Percentiles rank a stretch among this genome's conserved stretches.
These are phyloP conservation scores for Malassezia caprae DNA, from an alignment of 1,284 basidiomycete species.

Conservation along the genomic window DNA sequence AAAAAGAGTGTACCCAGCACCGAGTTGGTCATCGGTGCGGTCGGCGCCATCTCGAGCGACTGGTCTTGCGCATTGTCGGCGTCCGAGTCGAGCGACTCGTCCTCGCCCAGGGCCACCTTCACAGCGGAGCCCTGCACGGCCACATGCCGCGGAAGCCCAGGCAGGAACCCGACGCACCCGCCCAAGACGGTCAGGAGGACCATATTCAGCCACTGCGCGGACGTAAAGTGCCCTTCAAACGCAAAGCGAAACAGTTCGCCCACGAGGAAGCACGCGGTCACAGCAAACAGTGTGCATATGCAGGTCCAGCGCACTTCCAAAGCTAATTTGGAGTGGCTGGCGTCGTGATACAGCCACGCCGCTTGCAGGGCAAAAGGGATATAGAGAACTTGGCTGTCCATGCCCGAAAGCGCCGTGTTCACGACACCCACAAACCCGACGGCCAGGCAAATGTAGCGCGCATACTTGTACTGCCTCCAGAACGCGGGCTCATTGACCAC, in stretches of 20 bases:
- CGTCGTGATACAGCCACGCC: neutral
- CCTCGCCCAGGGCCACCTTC: neutral
- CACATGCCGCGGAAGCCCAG: slow-evolving; percentile 1
- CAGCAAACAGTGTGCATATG: slow-evolving; percentile 1
- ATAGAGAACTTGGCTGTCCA: neutral
- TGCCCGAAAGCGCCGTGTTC: neutral
- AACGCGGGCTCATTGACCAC: neutral
- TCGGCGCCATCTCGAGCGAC: slow-evolving; percentile 3
- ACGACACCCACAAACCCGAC: neutral
- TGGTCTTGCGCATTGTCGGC: neutral
- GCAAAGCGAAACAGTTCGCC: slow-evolving; percentile 7
- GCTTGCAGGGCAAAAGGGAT: neutral
- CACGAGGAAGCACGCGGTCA: neutral
- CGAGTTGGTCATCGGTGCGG: neutral
- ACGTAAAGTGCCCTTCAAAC: slow-evolving; percentile 3
- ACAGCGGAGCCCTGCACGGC: neutral
- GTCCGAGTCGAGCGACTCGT: neutral
- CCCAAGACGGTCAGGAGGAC: neutral
- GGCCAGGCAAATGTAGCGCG: neutral
- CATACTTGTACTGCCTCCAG: neutral
- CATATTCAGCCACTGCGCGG: neutral
- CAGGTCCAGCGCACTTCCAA: slow-evolving; percentile 1
- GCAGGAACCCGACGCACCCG: neutral
- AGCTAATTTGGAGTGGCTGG: neutral
- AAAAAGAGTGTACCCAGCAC: slow-evolving; percentile 10